phyloP scores from a whole-genome alignment of 192 early-diverging fungal species.

The Piromyces finnis region DNA sequence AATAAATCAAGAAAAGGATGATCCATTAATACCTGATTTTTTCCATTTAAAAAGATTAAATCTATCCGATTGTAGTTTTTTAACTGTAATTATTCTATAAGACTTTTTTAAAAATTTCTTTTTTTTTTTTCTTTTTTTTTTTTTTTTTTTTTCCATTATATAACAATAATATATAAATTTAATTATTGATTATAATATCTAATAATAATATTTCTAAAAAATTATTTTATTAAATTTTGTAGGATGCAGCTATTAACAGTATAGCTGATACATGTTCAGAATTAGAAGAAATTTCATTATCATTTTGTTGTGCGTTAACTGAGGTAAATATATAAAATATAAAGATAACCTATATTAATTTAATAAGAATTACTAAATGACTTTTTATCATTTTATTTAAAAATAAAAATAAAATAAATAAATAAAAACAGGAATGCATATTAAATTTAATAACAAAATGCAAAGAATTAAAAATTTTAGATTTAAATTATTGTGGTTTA shows the following conservation, averaged over 20 bases:
- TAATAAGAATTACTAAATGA: too few relatives aligned
- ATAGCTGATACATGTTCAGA: conserved; percentile 30
- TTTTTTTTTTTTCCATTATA: too few relatives aligned
- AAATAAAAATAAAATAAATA: too few relatives aligned
- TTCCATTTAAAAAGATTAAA: conserved; percentile 31
- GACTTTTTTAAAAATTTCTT: too few relatives aligned
- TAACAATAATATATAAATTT: too few relatives aligned
- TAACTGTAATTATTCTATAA: conserved; percentile 17
- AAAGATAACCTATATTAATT: too few relatives aligned
- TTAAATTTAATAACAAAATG: background rate
- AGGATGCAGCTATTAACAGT: conserved; percentile 32
- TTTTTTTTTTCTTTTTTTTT: too few relatives aligned
- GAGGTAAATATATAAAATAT: conserved; percentile 28
- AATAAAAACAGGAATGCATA: background rate
- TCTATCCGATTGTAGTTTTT: conserved; percentile 57
- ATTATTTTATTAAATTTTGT: too few relatives aligned
- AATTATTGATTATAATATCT: too few relatives aligned
- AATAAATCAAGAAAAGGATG: conserved; percentile 5
- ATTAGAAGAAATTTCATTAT: conserved; percentile 32
- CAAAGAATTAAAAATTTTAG: conserved; percentile 24
- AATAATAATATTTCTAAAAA: too few relatives aligned
- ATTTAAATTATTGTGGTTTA: conserved; percentile 49
- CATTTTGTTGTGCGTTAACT: conserved; percentile 61
- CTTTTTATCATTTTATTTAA: too few relatives aligned
- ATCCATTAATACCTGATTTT: background rate